Evolutionary conservation across 257 asterid species (phyloP).

Genomic region (Solanum medicagineum): DNA sequence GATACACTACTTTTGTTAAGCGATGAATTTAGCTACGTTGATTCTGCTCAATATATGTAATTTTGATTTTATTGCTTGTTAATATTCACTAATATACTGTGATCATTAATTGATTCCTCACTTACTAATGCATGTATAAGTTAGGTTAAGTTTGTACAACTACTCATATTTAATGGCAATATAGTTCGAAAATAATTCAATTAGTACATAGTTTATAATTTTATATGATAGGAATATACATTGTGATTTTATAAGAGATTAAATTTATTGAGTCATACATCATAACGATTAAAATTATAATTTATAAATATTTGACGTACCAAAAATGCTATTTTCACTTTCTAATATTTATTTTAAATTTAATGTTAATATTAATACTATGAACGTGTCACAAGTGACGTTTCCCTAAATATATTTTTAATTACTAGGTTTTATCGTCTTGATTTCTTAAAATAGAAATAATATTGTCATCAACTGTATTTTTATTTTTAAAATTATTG

Average conservation of each 20-base stretch:
- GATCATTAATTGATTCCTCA: neutral
- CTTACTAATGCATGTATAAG: neutral
- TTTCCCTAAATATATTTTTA: neutral
- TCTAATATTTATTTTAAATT: too few relatives aligned
- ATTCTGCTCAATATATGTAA: neutral
- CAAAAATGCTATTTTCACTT: neutral
- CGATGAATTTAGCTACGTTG: too few relatives aligned
- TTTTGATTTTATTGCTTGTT: too few relatives aligned
- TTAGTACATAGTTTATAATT: too few relatives aligned
- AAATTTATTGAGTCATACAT: neutral
- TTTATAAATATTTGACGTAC: neutral
- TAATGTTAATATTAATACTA: neutral
- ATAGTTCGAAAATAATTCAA: too few relatives aligned
- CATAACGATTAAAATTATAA: neutral
- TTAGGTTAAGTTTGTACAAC: neutral
- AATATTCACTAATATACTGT: neutral
- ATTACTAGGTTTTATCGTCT: neutral
- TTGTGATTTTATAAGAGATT: neutral
- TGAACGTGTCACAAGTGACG: neutral
- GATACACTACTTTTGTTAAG: too few relatives aligned
- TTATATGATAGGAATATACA: too few relatives aligned
- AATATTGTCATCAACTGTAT: neutral
- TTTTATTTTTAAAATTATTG: neutral
- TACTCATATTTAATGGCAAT: neutral
- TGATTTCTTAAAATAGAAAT: neutral